Percentiles rank a stretch among this genome's conserved stretches.
These are phyloP conservation scores for Pichia rugopelliculosa DNA, from an alignment of 805 yeast genomes.

Conservation along the genomic window DNA sequence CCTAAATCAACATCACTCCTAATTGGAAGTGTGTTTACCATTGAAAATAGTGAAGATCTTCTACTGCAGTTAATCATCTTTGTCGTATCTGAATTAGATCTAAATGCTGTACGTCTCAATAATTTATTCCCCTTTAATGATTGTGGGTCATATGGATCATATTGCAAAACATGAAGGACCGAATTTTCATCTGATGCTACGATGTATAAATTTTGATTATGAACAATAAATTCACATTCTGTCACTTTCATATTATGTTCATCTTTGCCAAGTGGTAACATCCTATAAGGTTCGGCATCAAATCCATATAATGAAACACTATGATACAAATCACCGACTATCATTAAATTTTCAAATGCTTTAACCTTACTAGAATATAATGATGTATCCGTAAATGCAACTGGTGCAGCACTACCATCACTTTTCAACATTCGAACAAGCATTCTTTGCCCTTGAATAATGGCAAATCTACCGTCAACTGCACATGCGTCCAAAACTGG, in stretches of 20 bases:
- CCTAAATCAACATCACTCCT: constrained; percentile 28
- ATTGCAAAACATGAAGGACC: constrained; percentile 65
- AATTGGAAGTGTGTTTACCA: constrained; percentile 23
- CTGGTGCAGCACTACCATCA: constrained; percentile 81
- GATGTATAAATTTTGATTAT: constrained; percentile 61
- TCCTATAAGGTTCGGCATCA: constrained; percentile 90
- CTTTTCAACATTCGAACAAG: constrained; percentile 69
- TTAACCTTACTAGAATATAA: constrained; percentile 74
- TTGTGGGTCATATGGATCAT: constrained; percentile 85
- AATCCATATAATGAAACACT: constrained; percentile 79
- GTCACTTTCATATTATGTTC: constrained; percentile 52
- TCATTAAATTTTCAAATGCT: constrained; percentile 72
- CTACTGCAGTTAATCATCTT: constrained; percentile 42
- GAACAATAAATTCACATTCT: constrained; percentile 68
- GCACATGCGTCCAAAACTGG: constrained; percentile 74
- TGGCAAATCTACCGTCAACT: constrained; percentile 74
- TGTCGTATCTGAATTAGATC: constrained; percentile 54
- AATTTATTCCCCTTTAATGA: constrained; percentile 76
- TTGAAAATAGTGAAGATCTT: constrained; percentile 22
- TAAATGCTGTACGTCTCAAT: constrained; percentile 62
- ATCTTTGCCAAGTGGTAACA: constrained; percentile 74
- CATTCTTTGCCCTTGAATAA: constrained; percentile 79
- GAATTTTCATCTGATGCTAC: constrained; percentile 62
- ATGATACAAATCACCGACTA: constrained; percentile 74
- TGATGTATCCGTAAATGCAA: constrained; percentile 86